Base-by-base conservation (phyloP, 2,329 filamentous ascomycete genomes). In the Colletotrichum sp. region DNA sequence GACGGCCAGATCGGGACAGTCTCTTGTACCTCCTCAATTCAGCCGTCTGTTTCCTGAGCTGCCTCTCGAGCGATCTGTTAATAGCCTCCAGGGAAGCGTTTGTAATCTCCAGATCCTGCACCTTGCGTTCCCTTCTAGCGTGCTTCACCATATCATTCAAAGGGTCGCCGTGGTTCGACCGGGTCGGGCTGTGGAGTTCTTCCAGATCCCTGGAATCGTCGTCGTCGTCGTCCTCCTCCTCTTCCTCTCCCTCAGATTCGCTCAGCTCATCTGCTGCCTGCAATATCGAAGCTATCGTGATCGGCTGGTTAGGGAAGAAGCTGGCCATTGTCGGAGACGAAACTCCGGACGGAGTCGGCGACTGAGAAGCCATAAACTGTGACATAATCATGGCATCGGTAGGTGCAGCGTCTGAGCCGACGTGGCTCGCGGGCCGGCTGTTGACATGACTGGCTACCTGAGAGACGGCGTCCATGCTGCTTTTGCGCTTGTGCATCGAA, bases 1-100 rank as follows among this genome's bases (percentile, higher is more conserved):
- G 87, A 2, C 93, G 91, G 0, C 96, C 96, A 1, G 95, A 93
- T 24, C 96, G 91, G 52, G 95, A 97, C 66, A 98, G 87, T n/a
- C 97, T 92, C 67, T 95, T 92, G 83, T 93, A 98, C 58, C 96
- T 91, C 73, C 97, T 93, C 36, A 99, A 83, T 82, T 99, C 97
- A 1, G 94, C 91, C 48, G 94, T 96, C 81, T 98, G 96, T 82
- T 98, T 98, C 30, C 96, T 92, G 80, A 99, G 90, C 82, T 98
- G 95, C 28, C 95, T 92, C 85, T 99, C 97, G 0, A 99, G 87
- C 0, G 96, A 97, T 69, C 96, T 91, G 82, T 99, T 99, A 85
- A 99, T 98, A 55, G 97, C 97, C 72, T 98, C 91, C 5, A 99
- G 89, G 2, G 96, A 98, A 2, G 95, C 97, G 81, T 99, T 99